These are phyloP conservation scores for Pilasporangium apinafurcum DNA, from an alignment of 352 stramenopile species.

Conservation along the genomic window DNA sequence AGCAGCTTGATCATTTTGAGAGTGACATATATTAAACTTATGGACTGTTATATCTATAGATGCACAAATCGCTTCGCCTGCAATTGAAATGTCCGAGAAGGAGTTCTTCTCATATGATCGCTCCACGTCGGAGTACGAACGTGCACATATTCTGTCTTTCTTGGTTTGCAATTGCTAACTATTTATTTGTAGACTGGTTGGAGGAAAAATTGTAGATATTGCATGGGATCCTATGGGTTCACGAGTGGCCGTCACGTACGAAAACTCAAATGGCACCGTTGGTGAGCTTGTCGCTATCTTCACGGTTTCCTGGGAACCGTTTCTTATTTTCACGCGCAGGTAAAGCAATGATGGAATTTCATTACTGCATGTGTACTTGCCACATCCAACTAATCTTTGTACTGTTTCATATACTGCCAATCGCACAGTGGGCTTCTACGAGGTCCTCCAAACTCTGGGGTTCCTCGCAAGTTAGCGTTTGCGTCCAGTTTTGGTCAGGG, in stretches of 20 bases:
- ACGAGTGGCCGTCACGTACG: slow-evolving; percentile 62
- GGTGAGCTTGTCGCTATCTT: slow-evolving; percentile 66
- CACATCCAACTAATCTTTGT: neutral
- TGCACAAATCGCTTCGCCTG: slow-evolving; percentile 62
- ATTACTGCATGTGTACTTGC: neutral
- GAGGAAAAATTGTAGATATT: slow-evolving; percentile 46
- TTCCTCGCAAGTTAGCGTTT: slow-evolving; percentile 54
- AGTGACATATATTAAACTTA: neutral
- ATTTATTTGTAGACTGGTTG: slow-evolving; percentile 34
- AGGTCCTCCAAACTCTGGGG: slow-evolving; percentile 46
- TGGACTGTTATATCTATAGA: slow-evolving; percentile 17
- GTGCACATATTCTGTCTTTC: neutral
- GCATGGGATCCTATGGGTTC: slow-evolving; percentile 67
- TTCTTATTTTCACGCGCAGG: slow-evolving; percentile 71
- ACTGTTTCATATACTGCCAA: slow-evolving; percentile 2
- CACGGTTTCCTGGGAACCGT: slow-evolving; percentile 57
- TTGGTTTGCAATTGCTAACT: neutral
- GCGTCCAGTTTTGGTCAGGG: slow-evolving; percentile 64
- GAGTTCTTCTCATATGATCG: slow-evolving; percentile 56
- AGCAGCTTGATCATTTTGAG: neutral
- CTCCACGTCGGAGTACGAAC: slow-evolving; percentile 50
- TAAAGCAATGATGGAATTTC: slow-evolving; percentile 7
- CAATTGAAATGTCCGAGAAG: slow-evolving; percentile 63
- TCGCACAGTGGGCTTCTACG: slow-evolving; percentile 42
- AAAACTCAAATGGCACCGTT: slow-evolving; percentile 18